Evolutionary conservation across 176 grass and related monocot genomes (phyloP).

Genomic region (Neostapfia colusana): DNA sequence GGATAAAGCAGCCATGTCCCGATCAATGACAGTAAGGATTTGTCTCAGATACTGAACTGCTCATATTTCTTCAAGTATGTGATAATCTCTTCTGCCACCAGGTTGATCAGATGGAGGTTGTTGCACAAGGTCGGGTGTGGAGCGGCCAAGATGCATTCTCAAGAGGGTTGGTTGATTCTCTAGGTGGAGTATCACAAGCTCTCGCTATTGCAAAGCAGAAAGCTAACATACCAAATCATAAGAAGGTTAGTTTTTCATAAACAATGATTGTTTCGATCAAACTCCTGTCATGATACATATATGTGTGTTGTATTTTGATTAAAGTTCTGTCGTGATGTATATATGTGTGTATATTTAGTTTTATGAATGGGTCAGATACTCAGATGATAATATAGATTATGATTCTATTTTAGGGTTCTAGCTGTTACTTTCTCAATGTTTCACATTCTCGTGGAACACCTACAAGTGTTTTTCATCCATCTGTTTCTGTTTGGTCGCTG

Average conservation of each 20-base stretch:
- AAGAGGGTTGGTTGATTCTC: constrained; percentile 87
- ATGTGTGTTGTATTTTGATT: background rate
- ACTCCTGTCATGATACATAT: constrained; percentile 5
- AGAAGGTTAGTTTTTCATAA: constrained; percentile 49
- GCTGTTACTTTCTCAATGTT: background rate
- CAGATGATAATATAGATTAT: too few species aligned
- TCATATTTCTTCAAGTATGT: constrained; percentile 37
- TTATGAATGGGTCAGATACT: too few species aligned
- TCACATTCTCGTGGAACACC: constrained; percentile 10
- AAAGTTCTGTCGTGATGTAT: too few species aligned
- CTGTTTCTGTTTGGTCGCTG: constrained; percentile 17
- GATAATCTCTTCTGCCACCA: constrained; percentile 49
- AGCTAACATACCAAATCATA: constrained; percentile 81
- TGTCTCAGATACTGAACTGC: constrained; percentile 10
- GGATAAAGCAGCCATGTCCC: constrained; percentile 93
- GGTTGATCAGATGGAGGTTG: constrained; percentile 90
- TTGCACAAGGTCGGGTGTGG: constrained; percentile 98
- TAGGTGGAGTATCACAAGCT: constrained; percentile 85
- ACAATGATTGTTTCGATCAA: background rate
- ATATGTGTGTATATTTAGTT: too few species aligned
- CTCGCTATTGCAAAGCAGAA: constrained; percentile 92
- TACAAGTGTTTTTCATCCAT: constrained; percentile 16
- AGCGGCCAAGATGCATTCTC: constrained; percentile 81
- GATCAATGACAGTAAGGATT: constrained; percentile 83
- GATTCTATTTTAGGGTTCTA: background rate